Evolutionary conservation across 75 land plant genomes (phyloP).

Genomic region (Pinus albicaulis): DNA sequence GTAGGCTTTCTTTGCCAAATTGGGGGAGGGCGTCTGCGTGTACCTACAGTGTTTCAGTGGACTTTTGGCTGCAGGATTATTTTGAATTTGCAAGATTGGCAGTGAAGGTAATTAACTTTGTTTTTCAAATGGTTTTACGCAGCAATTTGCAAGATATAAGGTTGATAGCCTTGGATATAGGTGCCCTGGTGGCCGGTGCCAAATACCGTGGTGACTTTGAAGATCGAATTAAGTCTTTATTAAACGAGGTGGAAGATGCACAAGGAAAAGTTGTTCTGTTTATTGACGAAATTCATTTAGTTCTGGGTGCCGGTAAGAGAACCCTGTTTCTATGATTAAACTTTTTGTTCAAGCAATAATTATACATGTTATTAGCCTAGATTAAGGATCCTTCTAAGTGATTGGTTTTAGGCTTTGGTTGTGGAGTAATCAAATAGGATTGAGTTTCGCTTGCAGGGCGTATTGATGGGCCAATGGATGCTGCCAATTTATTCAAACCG

Average conservation of each 20-base stretch:
- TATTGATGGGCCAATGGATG: conserved; percentile 97
- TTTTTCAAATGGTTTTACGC: conserved; percentile 1
- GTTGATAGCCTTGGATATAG: conserved; percentile 92
- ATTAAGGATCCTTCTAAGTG: not conserved
- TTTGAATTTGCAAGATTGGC: too few relatives aligned
- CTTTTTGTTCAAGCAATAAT: not conserved
- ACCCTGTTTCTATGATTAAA: not conserved
- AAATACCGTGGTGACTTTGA: conserved; percentile 98
- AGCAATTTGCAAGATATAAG: conserved; percentile 88
- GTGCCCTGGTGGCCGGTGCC: conserved; percentile 92
- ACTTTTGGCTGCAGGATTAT: not conserved
- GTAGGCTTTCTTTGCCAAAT: not conserved
- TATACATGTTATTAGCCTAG: not conserved
- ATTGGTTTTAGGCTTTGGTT: too few relatives aligned
- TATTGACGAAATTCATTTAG: conserved; percentile 97
- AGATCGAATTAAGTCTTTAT: conserved; percentile 83
- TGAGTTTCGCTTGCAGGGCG: conserved; percentile 28
- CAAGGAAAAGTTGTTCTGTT: conserved; percentile 91
- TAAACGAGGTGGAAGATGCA: conserved; percentile 97
- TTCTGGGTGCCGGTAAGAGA: conserved; percentile 79
- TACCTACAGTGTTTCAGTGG: too few relatives aligned
- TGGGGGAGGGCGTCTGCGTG: not conserved
- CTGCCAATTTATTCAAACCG: conserved; percentile 96
- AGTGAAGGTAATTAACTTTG: not conserved
- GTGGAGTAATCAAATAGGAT: not conserved